phyloP scores from a whole-genome alignment of 2,329 filamentous ascomycete species.

The Incumbomyces delicatus region DNA sequence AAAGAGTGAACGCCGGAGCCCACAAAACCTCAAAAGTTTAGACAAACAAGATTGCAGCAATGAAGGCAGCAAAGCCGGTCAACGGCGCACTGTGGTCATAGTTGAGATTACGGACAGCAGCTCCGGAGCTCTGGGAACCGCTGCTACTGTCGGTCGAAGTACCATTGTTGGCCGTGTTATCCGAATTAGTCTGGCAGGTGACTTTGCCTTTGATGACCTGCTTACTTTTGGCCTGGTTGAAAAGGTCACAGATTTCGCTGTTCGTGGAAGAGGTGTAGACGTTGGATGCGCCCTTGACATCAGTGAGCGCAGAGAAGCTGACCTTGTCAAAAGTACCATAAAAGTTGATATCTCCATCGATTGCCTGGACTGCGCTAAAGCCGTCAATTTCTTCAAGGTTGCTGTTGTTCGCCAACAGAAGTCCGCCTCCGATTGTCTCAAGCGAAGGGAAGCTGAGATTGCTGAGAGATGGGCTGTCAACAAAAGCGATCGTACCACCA shows the following conservation, averaged over 20 bases:
- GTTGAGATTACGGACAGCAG: constrained; percentile 5
- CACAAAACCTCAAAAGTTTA: constrained; percentile 12
- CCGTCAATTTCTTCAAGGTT: constrained; percentile 54
- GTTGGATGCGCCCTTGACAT: constrained; percentile 64
- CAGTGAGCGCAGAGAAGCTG: constrained; percentile 54
- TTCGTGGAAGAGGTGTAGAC: constrained; percentile 50
- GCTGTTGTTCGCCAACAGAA: constrained; percentile 87
- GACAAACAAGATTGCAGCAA: constrained; percentile 20
- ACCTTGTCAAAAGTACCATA: constrained; percentile 76
- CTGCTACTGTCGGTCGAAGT: constrained; percentile 11
- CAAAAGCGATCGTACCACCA: constrained; percentile 45
- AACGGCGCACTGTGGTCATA: constrained; percentile 13
- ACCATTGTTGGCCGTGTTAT: constrained; percentile 25
- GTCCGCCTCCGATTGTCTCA: constrained; percentile 61
- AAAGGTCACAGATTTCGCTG: constrained; percentile 49
- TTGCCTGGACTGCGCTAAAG: constrained; percentile 57
- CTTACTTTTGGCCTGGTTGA: constrained; percentile 38
- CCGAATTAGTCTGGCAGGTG: constrained; percentile 31
- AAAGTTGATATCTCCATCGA: constrained; percentile 75
- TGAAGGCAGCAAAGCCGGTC: constrained; percentile 16
- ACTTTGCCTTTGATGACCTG: constrained; percentile 39
- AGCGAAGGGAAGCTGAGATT: constrained; percentile 71
- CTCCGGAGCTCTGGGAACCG: constrained; percentile 11
- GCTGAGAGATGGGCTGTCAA: constrained; percentile 46
- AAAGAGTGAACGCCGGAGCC: constrained; percentile 12